Evolutionary conservation across 2,329 filamentous ascomycete species (phyloP).

Genomic region (Microdochium nivale): DNA sequence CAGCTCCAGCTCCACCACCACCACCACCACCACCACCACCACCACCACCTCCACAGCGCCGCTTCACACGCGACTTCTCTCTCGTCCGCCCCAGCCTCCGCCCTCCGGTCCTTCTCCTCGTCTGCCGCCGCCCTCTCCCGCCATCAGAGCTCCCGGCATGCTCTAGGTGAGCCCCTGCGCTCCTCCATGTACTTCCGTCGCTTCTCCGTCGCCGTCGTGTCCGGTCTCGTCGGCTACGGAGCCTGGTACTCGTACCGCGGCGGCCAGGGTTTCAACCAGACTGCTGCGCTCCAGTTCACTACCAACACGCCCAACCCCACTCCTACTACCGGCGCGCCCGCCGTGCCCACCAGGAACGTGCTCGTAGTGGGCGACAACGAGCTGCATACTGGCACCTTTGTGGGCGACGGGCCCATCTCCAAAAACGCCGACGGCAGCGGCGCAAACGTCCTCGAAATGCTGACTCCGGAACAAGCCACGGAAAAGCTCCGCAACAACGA

Average conservation of each 20-base stretch:
- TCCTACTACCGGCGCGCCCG: slow-evolving; percentile 22
- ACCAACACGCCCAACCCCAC: slow-evolving; percentile 28
- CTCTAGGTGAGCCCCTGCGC: slow-evolving; percentile 40
- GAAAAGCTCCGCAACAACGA: slow-evolving; percentile 82
- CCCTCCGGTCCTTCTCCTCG: slow-evolving; percentile 33
- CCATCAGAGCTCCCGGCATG: slow-evolving; percentile 25
- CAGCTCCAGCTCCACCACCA: slow-evolving; percentile 22
- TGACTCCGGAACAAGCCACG: slow-evolving; percentile 89
- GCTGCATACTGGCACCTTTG: slow-evolving; percentile 78
- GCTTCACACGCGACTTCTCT: slow-evolving; percentile 8
- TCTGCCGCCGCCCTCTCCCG: slow-evolving; percentile 18
- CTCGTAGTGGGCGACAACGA: slow-evolving; percentile 86
- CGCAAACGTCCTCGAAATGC: slow-evolving; percentile 85
- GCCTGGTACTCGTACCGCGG: slow-evolving; percentile 66
- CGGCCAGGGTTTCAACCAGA: slow-evolving; percentile 23
- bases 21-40: slow-evolving; percentile 28
- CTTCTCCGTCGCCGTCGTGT: slow-evolving; percentile 57
- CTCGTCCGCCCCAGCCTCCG: slow-evolving; percentile 12
- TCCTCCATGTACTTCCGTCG: slow-evolving; percentile 71
- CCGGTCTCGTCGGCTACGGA: slow-evolving; percentile 65
- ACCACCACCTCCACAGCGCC: slow-evolving; percentile 30
- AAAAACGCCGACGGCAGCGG: slow-evolving; percentile 83
- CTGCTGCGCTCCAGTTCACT: slow-evolving; percentile 27
- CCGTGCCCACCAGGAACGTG: slow-evolving; percentile 53
- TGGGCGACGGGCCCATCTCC: slow-evolving; percentile 76